phyloP scores from a whole-genome alignment of 495 filamentous ascomycete species.

The Penicillium verhagenii region DNA sequence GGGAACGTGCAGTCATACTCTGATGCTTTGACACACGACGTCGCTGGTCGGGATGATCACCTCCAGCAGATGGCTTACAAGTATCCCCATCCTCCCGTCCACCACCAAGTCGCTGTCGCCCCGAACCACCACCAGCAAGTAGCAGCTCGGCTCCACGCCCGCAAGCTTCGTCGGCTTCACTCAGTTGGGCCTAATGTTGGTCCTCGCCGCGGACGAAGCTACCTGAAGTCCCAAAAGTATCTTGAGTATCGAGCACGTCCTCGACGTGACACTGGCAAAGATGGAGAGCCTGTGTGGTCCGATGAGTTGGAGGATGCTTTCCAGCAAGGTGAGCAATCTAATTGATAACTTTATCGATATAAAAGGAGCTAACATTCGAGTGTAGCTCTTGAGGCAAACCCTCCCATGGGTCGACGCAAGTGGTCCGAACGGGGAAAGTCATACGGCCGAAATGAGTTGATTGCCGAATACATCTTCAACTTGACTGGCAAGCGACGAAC shows the following conservation, averaged over 20 bases:
- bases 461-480: constrained; percentile 75
- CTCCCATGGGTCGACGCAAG: constrained; percentile 80
- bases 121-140: constrained; percentile 27
- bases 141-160: constrained; percentile 35
- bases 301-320: constrained; percentile 84
- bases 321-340: constrained; percentile 67
- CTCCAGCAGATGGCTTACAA: constrained; percentile 41
- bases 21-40: constrained; percentile 36
- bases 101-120: constrained; percentile 31
- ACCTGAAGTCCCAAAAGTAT: constrained; percentile 50
- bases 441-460: constrained; percentile 88
- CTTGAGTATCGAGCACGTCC: constrained; percentile 69
- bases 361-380: not conserved
- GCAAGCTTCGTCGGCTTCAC: constrained; percentile 41
- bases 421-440: constrained; percentile 67
- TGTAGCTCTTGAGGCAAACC: constrained; percentile 75
- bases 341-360: not conserved
- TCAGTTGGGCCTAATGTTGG: constrained; percentile 33
- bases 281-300: constrained; percentile 71
- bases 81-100: constrained; percentile 37
- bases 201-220: constrained; percentile 39
- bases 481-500: constrained; percentile 62
- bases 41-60: constrained; percentile 36
- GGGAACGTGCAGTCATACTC: constrained; percentile 50
- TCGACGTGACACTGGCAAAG: constrained; percentile 52